A percentile compares a stretch with the other conserved stretches of the same genome.
These are phyloP conservation scores for Aspergillus wentii DNA, from an alignment of 495 filamentous ascomycete species.

Conservation along the genomic window DNA sequence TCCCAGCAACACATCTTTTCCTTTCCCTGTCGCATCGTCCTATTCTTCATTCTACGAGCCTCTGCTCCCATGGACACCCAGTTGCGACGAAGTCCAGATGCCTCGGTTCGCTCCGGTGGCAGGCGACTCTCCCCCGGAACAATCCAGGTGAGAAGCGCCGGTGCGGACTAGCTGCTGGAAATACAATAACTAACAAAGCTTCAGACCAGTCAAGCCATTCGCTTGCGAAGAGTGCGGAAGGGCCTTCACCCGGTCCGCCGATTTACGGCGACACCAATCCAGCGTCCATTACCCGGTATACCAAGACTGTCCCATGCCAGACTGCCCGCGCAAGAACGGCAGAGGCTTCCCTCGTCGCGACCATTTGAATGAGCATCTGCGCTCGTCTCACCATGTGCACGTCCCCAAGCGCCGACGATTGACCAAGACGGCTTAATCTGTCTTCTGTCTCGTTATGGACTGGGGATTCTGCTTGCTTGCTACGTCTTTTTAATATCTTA, in stretches of 20 bases:
- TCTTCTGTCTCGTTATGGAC: too few relatives aligned
- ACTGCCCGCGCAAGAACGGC: slow-evolving; percentile 73
- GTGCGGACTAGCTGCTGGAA: too few relatives aligned
- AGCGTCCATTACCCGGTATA: slow-evolving; percentile 54
- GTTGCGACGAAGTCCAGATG: too few relatives aligned
- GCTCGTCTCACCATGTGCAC: slow-evolving; percentile 64
- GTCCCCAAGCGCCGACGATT: slow-evolving; percentile 40
- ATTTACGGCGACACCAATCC: slow-evolving; percentile 50
- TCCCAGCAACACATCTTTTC: neutral
- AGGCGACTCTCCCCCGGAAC: neutral
- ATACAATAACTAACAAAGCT: neutral
- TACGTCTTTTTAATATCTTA: too few relatives aligned
- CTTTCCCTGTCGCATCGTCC: neutral
- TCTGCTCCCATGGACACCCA: neutral
- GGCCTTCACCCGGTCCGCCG: slow-evolving; percentile 47
- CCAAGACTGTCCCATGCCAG: slow-evolving; percentile 69
- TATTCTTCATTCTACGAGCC: neutral
- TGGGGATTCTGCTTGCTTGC: too few relatives aligned
- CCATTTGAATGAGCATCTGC: slow-evolving; percentile 83
- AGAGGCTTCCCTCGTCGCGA: slow-evolving; percentile 82
- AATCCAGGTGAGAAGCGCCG: too few relatives aligned
- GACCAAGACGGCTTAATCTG: slow-evolving; percentile 17
- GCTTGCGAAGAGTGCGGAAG: slow-evolving; percentile 39
- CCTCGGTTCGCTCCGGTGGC: neutral
- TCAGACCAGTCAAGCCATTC: slow-evolving; percentile 36